These are phyloP conservation scores for Chimonanthus salicifolius DNA, from an alignment of 164 flowering plant species.

Conservation along the genomic window DNA sequence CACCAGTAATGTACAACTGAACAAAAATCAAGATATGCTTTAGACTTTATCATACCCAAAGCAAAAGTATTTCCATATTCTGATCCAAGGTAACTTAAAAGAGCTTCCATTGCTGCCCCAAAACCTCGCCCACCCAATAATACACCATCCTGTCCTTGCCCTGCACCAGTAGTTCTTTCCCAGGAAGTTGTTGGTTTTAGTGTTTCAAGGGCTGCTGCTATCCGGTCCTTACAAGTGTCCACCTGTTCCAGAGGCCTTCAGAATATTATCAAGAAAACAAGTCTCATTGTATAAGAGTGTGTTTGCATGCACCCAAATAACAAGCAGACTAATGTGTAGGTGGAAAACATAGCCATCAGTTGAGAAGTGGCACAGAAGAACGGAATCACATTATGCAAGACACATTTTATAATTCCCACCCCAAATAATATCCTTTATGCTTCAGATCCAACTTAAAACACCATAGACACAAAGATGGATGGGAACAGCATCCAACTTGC, in stretches of 20 bases:
- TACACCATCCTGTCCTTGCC: constrained; percentile 81
- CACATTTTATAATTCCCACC: not conserved
- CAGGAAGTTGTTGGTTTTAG: constrained; percentile 88
- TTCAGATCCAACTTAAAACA: not conserved
- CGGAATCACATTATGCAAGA: not conserved
- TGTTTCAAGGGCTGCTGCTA: constrained; percentile 89
- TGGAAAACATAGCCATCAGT: not conserved
- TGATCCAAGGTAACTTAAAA: constrained; percentile 80
- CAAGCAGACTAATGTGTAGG: not conserved
- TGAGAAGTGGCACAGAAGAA: not conserved
- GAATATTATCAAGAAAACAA: not conserved
- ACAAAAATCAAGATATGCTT: constrained; percentile 5
- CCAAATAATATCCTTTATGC: not conserved
- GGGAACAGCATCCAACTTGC: not conserved
- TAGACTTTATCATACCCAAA: constrained; percentile 45
- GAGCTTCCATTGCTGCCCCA: constrained; percentile 94
- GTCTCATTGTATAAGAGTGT: not conserved
- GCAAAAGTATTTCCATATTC: constrained; percentile 98
- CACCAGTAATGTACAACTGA: not conserved
- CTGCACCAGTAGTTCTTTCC: constrained; percentile 78
- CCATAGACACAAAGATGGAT: not conserved
- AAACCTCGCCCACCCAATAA: constrained; percentile 92
- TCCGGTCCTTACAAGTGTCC: constrained; percentile 91
- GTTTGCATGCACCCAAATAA: not conserved
- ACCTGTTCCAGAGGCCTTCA: constrained; percentile 42